Conservation (phyloP, 305 asterid genomes). For the Fraxinus xanthoxyloides region DNA sequence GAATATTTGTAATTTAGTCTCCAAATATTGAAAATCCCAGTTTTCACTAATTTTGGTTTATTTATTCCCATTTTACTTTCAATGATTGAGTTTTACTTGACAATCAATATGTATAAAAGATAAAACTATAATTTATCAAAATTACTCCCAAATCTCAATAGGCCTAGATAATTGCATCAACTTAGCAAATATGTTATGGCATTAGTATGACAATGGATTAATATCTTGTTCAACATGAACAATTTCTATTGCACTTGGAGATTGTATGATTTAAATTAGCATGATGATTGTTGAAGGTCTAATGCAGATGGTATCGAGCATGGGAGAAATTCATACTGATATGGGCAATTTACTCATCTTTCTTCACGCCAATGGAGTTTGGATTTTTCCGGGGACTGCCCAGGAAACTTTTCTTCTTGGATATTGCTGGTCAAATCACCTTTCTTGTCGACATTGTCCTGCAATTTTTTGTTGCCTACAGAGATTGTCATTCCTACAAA, state of each 20-base stretch:
- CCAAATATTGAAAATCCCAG: no score
- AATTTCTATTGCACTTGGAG: not conserved
- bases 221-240: not conserved
- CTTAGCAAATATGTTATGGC: not conserved
- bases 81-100: no score
- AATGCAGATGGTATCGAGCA: slow-evolving; percentile 80
- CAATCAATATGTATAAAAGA: no score
- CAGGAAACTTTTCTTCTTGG: slow-evolving; percentile 59
- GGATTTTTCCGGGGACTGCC: slow-evolving; percentile 93
- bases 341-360: slow-evolving; percentile 88
- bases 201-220: not conserved
- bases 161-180: no score
- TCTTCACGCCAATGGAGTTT: slow-evolving; percentile 89
- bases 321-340: slow-evolving; percentile 82
- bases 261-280: not conserved
- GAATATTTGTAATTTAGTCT: no score
- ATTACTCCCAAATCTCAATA: no score
- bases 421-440: slow-evolving; percentile 71
- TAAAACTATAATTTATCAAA: no score
- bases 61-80: no score
- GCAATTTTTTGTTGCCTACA: slow-evolving; percentile 73
- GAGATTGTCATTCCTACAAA: slow-evolving; percentile 71
- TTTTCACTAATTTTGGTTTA: no score
- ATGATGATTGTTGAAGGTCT: slow-evolving; percentile 8
- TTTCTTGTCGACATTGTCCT: slow-evolving; percentile 71